A percentile compares a stretch with the other conserved stretches of the same genome.
Conservation (phyloP, 139 green algal genomes). For the Tetradesmus obliquus region DNA sequence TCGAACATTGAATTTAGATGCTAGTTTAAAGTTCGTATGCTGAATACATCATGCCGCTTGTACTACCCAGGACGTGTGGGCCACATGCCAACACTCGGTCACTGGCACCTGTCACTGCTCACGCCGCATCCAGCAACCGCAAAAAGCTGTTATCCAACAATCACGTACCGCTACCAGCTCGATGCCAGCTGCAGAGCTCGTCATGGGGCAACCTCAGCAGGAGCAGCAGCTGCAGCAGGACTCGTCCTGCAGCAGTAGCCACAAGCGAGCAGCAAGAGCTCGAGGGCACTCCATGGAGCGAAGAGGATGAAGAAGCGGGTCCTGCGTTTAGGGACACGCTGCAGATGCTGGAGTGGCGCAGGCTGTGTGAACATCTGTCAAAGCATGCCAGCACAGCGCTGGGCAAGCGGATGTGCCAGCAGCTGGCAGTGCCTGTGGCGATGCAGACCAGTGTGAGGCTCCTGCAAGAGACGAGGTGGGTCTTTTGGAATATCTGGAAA, state of each 20-base stretch:
- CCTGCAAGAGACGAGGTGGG: slow-evolving; percentile 70
- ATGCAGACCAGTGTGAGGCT: slow-evolving; percentile 50
- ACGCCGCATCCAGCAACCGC: too few species aligned
- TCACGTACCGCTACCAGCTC: background rate
- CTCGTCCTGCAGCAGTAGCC: background rate
- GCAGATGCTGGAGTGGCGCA: slow-evolving; percentile 75
- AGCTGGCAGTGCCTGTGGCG: slow-evolving; percentile 52
- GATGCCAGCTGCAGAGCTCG: background rate
- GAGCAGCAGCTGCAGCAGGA: background rate
- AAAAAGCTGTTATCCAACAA: background rate
- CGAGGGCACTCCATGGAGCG: background rate
- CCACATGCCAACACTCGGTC: background rate
- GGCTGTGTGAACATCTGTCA: slow-evolving; percentile 75
- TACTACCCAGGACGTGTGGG: background rate
- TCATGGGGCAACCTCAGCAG: background rate
- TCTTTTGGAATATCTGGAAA: background rate
- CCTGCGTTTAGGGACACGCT: slow-evolving; percentile 70
- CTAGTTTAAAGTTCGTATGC: background rate
- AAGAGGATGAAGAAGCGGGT: slow-evolving; percentile 30
- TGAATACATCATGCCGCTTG: background rate
- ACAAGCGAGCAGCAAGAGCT: background rate
- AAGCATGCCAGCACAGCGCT: slow-evolving; percentile 75
- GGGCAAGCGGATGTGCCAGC: slow-evolving; percentile 62
- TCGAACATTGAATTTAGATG: too few species aligned
- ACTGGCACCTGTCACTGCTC: background rate